These are phyloP conservation scores for Penicillium turbatum DNA, from an alignment of 495 filamentous ascomycete species.

Conservation along the genomic window DNA sequence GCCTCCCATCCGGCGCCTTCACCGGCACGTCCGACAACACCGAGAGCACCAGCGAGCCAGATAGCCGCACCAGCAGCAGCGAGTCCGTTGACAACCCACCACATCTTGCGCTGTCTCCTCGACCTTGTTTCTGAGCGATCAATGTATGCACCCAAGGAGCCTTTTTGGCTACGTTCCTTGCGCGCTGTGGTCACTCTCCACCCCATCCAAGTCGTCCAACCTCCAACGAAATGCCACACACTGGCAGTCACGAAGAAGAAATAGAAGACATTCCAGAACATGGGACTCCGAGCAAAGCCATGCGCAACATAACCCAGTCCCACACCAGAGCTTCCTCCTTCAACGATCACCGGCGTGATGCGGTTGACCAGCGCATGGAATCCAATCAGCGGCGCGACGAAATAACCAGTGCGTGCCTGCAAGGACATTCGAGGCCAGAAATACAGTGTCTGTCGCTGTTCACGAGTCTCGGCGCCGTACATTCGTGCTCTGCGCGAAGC, in stretches of 20 bases:
- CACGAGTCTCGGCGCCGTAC: constrained; percentile 60
- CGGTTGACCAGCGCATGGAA: constrained; percentile 71
- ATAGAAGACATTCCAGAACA: constrained; percentile 65
- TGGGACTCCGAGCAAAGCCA: constrained; percentile 66
- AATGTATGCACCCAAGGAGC: constrained; percentile 35
- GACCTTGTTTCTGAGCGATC: constrained; percentile 36
- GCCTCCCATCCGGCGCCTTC: constrained; percentile 70
- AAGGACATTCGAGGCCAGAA: constrained; percentile 67
- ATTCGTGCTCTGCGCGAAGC: constrained; percentile 60
- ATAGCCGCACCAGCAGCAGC: constrained; percentile 52
- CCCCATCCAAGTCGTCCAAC: constrained; percentile 70
- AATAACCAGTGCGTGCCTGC: constrained; percentile 63
- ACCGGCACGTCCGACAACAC: constrained; percentile 71
- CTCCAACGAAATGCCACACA: constrained; percentile 78
- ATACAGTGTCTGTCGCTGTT: constrained; percentile 29
- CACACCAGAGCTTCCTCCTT: constrained; percentile 78
- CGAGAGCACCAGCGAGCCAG: constrained; percentile 80
- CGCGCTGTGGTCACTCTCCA: constrained; percentile 43
- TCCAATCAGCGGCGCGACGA: constrained; percentile 56
- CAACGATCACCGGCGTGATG: constrained; percentile 62
- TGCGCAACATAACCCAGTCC: constrained; percentile 80
- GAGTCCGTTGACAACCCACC: constrained; percentile 65
- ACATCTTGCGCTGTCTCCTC: constrained; percentile 52
- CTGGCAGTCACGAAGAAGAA: constrained; percentile 61
- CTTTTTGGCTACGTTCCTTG: constrained; percentile 31